phyloP scores from a whole-genome alignment of 202 grass and related monocot species.

The Elaeis oleifera region DNA sequence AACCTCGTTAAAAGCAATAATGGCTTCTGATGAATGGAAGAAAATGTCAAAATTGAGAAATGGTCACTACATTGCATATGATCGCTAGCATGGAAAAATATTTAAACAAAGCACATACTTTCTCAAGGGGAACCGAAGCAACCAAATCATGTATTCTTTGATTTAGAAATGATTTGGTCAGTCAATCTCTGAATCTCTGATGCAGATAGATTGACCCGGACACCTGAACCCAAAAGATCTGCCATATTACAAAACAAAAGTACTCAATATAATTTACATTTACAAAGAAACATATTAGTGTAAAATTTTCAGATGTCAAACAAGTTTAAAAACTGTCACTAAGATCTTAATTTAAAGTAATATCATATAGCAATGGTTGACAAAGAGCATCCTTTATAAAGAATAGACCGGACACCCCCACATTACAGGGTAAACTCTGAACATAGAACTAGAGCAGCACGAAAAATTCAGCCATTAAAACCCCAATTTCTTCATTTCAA shows the following conservation, averaged over 20 bases:
- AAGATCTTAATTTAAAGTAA: too few species aligned
- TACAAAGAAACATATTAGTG: background rate
- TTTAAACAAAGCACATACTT: conserved; percentile 36
- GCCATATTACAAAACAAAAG: conserved; percentile 26
- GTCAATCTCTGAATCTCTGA: conserved; percentile 56
- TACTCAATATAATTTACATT: conserved; percentile 10
- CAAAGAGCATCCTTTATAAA: too few species aligned
- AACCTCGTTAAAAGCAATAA: too few species aligned
- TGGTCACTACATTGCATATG: background rate
- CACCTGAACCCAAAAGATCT: conserved; percentile 69
- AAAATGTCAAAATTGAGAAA: background rate
- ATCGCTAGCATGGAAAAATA: background rate
- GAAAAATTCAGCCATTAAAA: too few species aligned
- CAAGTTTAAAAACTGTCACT: background rate
- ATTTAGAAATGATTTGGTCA: conserved; percentile 58
- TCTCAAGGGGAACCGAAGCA: conserved; percentile 65
- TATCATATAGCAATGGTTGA: too few species aligned
- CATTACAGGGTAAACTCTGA: too few species aligned
- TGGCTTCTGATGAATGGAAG: too few species aligned
- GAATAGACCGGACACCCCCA: too few species aligned
- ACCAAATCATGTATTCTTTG: conserved; percentile 76
- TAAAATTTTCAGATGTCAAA: background rate
- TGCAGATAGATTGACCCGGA: conserved; percentile 61
- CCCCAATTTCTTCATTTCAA: too few species aligned
- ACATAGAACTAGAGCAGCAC: too few species aligned